Evolutionary conservation across 352 stramenopile genomes (phyloP), one percentile per base, ranked within the genome.

Genomic region (Phytophthora tubulina): DNA sequence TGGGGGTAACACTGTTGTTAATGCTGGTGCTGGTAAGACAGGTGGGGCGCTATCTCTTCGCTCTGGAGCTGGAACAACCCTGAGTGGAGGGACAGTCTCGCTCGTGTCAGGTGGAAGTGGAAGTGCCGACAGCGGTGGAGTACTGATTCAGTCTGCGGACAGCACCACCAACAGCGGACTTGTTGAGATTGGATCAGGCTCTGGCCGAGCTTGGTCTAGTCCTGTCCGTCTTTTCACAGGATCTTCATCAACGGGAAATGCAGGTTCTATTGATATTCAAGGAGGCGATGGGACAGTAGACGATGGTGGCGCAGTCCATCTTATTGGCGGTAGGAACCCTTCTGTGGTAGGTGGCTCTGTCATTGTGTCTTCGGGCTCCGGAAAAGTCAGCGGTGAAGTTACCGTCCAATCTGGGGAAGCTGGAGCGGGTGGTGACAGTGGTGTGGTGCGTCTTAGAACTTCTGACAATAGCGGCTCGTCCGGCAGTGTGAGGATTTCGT

Each of bases 151-250:
- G 42, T 74, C 72, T 65, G 72, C 62, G 44, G 45, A 53, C 59
- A 75, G 60, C 42, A 61, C 27, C 36, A 27, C 44, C 35, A 71
- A 49, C 36, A 83, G 78, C 51, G 80, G 75, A 11, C 42, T 52
- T 57, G 75, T 79, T 57, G 27, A 51, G 14, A 72, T 88, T 71
- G 48, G 35, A 27, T 75, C 70, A 56, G 78, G 78, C 17, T 70
- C 60, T 41, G 54, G 70, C 33, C 45, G 14, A 49, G 61, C 58
- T 60, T 69, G 60, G 44, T 77, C 70, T 62, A 80, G 77, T 53
- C 61, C 54, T 54, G 36, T 75, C 52, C 58, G 66, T 41, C 48
- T 87, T 38, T 73, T 60, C 41, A 78, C 69, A 13, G 76, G 80
- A 35, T 57, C 41, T 44, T 51, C 69, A 45, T 42, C 58, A 15